These are phyloP conservation scores for Vaccinium macrocarpon DNA, from an alignment of 148 eudicot species.

Conservation along the genomic window DNA sequence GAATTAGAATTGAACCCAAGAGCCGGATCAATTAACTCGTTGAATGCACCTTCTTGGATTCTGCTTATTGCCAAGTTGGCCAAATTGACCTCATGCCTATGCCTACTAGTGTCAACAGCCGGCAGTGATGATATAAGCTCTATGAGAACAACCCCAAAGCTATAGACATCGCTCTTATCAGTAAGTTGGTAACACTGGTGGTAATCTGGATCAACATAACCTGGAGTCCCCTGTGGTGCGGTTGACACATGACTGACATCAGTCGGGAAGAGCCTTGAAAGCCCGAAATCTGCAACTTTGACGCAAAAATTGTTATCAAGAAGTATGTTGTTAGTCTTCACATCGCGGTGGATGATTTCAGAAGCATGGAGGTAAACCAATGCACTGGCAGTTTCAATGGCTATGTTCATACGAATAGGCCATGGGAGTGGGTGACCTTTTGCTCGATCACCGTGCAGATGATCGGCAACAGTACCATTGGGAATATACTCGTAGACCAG, in stretches of 20 bases:
- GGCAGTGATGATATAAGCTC: conserved; percentile 27
- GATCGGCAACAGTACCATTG: conserved; percentile 11
- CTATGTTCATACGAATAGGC: conserved; percentile 41
- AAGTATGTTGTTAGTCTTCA: conserved; percentile 10
- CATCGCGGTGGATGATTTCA: conserved; percentile 9
- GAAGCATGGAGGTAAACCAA: conserved; percentile 20
- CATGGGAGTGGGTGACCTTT: conserved; percentile 29
- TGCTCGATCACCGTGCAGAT: conserved; percentile 28
- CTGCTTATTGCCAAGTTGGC: conserved; percentile 28
- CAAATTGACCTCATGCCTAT: conserved; percentile 7
- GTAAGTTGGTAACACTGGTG: conserved; percentile 47
- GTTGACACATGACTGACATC: conserved; percentile 12
- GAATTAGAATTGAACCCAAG: conserved; percentile 30
- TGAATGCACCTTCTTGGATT: conserved; percentile 30
- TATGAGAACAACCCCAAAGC: conserved; percentile 56
- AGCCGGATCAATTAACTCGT: conserved; percentile 30
- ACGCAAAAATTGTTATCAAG: conserved; percentile 27
- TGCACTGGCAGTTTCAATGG: conserved; percentile 45
- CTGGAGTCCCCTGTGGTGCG: neutral
- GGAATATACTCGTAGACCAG: conserved; percentile 11
- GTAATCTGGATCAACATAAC: conserved; percentile 46
- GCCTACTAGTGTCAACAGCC: neutral
- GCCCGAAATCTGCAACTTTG: conserved; percentile 46
- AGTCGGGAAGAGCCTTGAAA: conserved; percentile 30
- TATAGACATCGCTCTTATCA: conserved; percentile 58